These are phyloP conservation scores for Aspergillus biplanus DNA, from an alignment of 495 filamentous ascomycete genomes.

Conservation along the genomic window DNA sequence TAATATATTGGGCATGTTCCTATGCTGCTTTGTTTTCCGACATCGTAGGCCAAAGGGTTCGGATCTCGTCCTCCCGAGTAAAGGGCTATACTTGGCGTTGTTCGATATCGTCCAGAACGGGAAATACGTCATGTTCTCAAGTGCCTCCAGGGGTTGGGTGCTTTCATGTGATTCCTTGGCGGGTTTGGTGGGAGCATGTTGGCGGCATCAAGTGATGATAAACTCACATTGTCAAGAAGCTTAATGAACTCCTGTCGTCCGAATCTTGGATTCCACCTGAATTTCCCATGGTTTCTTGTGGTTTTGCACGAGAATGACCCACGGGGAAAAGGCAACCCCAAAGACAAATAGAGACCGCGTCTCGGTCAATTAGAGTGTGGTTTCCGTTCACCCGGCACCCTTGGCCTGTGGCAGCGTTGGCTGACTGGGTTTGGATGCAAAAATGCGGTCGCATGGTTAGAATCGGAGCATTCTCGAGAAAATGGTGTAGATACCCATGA, in stretches of 20 bases:
- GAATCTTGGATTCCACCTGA: not conserved
- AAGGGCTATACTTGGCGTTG: too few species aligned
- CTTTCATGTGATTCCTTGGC: constrained; percentile 18
- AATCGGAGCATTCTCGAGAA: not conserved
- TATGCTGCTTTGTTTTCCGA: too few species aligned
- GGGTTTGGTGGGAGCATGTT: not conserved
- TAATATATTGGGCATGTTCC: too few species aligned
- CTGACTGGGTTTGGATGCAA: not conserved
- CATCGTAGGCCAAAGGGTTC: too few species aligned
- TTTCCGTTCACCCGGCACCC: constrained; percentile 33
- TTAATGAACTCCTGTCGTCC: constrained; percentile 22
- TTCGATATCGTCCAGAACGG: too few species aligned
- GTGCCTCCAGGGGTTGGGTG: too few species aligned
- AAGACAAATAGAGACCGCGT: not conserved
- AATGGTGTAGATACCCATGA: not conserved
- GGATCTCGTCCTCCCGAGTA: too few species aligned
- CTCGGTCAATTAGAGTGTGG: constrained; percentile 21
- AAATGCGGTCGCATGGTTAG: not conserved
- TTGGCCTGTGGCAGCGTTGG: constrained; percentile 11
- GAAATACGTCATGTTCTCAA: too few species aligned
- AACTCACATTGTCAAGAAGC: not conserved
- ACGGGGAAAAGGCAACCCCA: constrained; percentile 16
- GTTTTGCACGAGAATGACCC: not conserved
- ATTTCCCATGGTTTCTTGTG: not conserved
- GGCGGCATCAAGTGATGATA: too few species aligned